A percentile compares a stretch with the other conserved stretches of the same genome.
Conservation (phyloP, 1,284 basidiomycete genomes). For the Pyrrhoderma lamaoense region DNA sequence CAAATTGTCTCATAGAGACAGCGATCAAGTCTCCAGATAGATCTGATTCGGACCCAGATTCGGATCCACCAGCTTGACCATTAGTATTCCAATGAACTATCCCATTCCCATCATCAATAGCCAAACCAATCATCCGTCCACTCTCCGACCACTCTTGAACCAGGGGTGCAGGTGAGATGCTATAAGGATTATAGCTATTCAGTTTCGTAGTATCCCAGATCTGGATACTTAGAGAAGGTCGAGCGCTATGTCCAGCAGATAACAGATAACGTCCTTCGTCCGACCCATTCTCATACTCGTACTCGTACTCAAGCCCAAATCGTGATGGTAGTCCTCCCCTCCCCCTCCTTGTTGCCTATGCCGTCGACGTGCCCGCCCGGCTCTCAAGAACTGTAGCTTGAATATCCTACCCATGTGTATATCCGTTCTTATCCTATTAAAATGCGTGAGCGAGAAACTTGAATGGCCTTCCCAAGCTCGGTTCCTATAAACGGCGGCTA, state of each 20-base stretch:
- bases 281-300: constrained; percentile 6
- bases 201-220: constrained; percentile 10
- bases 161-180: neutral
- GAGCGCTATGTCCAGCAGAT: constrained; percentile 8
- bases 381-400: constrained; percentile 38
- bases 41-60: neutral
- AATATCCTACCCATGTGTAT: constrained; percentile 30
- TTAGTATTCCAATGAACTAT: neutral
- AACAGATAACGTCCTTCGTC: constrained; percentile 14
- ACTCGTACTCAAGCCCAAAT: too few species aligned
- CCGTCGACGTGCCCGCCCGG: too few species aligned
- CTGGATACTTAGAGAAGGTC: constrained; percentile 1
- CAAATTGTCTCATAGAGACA: constrained; percentile 7
- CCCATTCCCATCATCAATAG: constrained; percentile 10
- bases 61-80: too few species aligned
- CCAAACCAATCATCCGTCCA: constrained; percentile 9
- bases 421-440: neutral
- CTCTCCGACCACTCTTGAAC: constrained; percentile 7
- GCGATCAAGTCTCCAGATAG: constrained; percentile 8
- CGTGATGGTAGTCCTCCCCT: too few species aligned
- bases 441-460: neutral
- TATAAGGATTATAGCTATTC: neutral
- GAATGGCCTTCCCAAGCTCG: constrained; percentile 42
- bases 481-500: constrained; percentile 35
- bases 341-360: too few species aligned